Conservation (phyloP, 176 grass and related monocot genomes). For the Pontederia paniculata region DNA sequence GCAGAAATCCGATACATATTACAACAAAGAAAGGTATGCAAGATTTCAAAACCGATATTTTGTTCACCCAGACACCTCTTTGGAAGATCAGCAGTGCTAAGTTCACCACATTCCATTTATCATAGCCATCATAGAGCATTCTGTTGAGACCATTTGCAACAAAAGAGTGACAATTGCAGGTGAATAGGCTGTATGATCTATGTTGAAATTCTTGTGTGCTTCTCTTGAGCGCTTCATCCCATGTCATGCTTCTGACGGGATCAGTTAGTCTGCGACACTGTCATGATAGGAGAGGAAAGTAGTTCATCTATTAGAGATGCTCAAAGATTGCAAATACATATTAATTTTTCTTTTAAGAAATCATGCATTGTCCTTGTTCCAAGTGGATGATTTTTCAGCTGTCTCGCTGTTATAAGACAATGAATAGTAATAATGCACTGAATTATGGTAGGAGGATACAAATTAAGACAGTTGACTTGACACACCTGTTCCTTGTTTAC, state of each 20-base stretch:
- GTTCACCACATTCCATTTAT: conserved; percentile 84
- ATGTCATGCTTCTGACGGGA: conserved; percentile 29
- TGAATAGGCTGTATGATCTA: conserved; percentile 80
- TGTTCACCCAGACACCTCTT: conserved; percentile 50
- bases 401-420: background rate
- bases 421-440: background rate
- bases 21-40: conserved; percentile 42
- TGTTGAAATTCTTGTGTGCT: conserved; percentile 72
- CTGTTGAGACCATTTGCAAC: conserved; percentile 77
- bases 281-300: background rate
- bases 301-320: background rate
- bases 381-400: background rate
- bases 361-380: background rate
- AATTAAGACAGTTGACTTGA: background rate
- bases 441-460: background rate
- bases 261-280: conserved; percentile 61
- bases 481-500: conserved; percentile 57
- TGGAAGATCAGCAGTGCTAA: conserved; percentile 60
- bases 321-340: background rate
- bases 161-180: conserved; percentile 96
- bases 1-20: conserved; percentile 30
- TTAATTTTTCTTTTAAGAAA: no score
- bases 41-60: conserved; percentile 31
- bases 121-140: conserved; percentile 41
- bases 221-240: conserved; percentile 60